Evolutionary conservation across 2,329 filamentous ascomycete species (phyloP).

Genomic region (Fusarium sp.): DNA sequence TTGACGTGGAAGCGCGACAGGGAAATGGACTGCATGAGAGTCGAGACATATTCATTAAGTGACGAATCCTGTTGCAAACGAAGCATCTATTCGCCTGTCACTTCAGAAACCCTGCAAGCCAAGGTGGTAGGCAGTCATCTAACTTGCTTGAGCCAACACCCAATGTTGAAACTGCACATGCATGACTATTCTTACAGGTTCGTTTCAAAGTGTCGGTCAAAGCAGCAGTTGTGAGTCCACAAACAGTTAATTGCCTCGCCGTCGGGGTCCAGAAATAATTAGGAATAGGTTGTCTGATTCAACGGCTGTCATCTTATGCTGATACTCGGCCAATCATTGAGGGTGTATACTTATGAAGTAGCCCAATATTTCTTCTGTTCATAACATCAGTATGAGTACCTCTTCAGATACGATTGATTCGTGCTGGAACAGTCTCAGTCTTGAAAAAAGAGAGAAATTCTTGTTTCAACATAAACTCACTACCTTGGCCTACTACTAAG

Average conservation of each 20-base stretch:
- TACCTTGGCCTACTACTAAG: too few relatives aligned
- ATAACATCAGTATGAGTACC: too few relatives aligned
- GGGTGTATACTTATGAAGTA: too few relatives aligned
- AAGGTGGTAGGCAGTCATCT: not conserved
- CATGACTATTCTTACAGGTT: constrained; percentile 6
- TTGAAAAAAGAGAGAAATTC: too few relatives aligned
- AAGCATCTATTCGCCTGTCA: constrained; percentile 11
- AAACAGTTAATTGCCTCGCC: not conserved
- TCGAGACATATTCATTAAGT: not conserved
- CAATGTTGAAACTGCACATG: not conserved
- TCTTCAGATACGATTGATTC: too few relatives aligned
- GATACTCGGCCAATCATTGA: too few relatives aligned
- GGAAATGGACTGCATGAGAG: not conserved
- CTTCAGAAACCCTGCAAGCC: constrained; percentile 9
- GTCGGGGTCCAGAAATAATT: not conserved
- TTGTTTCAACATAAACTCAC: too few relatives aligned
- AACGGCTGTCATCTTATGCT: not conserved
- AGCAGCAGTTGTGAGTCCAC: not conserved
- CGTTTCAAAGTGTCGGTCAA: constrained; percentile 37
- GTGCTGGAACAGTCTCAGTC: too few relatives aligned
- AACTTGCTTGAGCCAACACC: constrained; percentile 5
- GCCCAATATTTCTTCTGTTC: too few relatives aligned
- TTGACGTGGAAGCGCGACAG: constrained; percentile 8
- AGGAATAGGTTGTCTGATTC: not conserved
- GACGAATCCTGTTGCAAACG: not conserved